These are phyloP conservation scores for Actinomortierella wolfii DNA, from an alignment of 371 early-diverging fungal species.

Conservation along the genomic window DNA sequence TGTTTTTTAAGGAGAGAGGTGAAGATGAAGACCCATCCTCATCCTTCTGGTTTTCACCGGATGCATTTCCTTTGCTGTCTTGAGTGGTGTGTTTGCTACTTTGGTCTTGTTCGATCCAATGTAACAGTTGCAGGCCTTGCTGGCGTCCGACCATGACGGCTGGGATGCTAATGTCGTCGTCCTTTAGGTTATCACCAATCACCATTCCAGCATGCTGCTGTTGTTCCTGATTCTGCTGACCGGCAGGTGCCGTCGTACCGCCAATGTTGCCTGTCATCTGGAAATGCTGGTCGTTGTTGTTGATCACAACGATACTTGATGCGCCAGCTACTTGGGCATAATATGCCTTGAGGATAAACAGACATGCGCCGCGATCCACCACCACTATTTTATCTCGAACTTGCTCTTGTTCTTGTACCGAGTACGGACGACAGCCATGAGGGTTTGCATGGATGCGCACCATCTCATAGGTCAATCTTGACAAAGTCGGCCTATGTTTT, in stretches of 20 bases:
- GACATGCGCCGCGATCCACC: constrained; percentile 54
- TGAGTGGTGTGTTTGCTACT: no score
- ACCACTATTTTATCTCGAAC: constrained; percentile 48
- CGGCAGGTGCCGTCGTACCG: not conserved
- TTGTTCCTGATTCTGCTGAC: not conserved
- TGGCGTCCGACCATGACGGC: constrained; percentile 26
- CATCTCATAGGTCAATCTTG: constrained; percentile 14
- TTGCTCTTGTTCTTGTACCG: constrained; percentile 9
- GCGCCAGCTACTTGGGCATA: constrained; percentile 58
- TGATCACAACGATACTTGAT: constrained; percentile 45
- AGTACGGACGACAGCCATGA: constrained; percentile 49
- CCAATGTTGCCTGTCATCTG: constrained; percentile 20
- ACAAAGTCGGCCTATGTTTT: no score
- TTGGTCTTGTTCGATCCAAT: constrained; percentile 24
- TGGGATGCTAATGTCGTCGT: constrained; percentile 37
- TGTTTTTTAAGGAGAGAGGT: no score
- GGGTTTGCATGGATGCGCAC: constrained; percentile 36
- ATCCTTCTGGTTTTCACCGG: not conserved
- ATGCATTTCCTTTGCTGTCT: not conserved
- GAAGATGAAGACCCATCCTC: not conserved
- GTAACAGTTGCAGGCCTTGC: constrained; percentile 14
- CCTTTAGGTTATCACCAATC: constrained; percentile 26
- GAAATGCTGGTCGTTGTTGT: constrained; percentile 23
- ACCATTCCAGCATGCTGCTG: not conserved
- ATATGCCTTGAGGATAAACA: constrained; percentile 51